Conservation (phyloP, 129 eudicot genomes). For the Pseudognaphalium luteoalbum region DNA sequence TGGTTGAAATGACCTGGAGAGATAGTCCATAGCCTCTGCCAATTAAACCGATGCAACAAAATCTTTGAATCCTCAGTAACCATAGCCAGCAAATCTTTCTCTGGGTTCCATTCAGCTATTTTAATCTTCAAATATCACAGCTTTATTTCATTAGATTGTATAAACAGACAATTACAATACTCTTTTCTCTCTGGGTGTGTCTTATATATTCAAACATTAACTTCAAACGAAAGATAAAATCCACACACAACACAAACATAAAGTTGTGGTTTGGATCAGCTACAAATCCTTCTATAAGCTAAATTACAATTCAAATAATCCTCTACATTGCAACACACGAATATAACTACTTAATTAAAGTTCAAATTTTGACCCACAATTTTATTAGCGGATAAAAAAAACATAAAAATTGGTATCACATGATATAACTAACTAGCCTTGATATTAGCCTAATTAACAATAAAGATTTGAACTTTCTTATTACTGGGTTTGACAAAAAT, state of each 20-base stretch:
- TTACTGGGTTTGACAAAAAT: neutral
- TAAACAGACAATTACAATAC: conserved; percentile 2
- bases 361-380: neutral
- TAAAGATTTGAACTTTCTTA: neutral
- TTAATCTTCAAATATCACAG: conserved; percentile 51
- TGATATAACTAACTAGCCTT: neutral
- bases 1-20: conserved; percentile 56
- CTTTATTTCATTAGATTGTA: conserved; percentile 2
- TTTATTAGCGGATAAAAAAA: neutral
- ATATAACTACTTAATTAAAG: neutral
- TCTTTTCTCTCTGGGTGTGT: neutral
- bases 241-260: neutral
- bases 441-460: too few relatives aligned
- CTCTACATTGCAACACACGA: neutral
- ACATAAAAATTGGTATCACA: neutral
- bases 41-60: conserved; percentile 86
- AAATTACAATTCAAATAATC: neutral
- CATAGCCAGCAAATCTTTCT: conserved; percentile 93
- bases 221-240: neutral
- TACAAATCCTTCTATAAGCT: neutral
- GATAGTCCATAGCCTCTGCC: conserved; percentile 96
- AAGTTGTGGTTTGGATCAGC: neutral
- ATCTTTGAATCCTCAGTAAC: conserved; percentile 93
- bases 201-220: neutral
- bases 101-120: conserved; percentile 98